phyloP scores from a whole-genome alignment of 1,284 basidiomycete genomes.

The Sporisorium exsertum region DNA sequence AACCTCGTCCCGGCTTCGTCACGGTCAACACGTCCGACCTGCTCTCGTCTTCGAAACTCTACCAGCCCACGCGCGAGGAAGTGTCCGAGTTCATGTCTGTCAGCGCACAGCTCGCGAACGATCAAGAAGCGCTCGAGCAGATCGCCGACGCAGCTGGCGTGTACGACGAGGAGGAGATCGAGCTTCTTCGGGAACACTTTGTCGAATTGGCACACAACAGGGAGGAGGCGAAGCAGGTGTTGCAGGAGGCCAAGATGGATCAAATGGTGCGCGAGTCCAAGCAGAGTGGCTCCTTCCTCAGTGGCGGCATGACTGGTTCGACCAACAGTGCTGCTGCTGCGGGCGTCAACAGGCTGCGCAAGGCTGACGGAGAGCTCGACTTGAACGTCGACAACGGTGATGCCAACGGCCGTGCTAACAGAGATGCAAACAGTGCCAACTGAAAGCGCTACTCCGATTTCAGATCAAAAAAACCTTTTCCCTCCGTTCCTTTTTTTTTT shows the following conservation, averaged over 20 bases:
- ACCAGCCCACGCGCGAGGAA: slow-evolving; percentile 8
- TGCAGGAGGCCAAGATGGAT: slow-evolving; percentile 9
- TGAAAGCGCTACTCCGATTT: too few relatives aligned
- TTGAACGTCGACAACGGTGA: too few relatives aligned
- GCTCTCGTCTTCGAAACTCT: neutral
- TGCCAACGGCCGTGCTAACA: too few relatives aligned
- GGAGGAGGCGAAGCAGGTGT: neutral
- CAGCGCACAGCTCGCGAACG: neutral
- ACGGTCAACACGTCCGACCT: neutral
- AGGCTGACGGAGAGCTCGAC: neutral
- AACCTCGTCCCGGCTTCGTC: neutral
- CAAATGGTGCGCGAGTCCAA: slow-evolving; percentile 25
- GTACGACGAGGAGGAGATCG: neutral
- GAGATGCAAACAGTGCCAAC: too few relatives aligned
- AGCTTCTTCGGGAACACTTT: neutral
- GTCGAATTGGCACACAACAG: neutral
- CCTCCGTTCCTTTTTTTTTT: too few relatives aligned
- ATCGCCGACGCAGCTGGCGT: slow-evolving; percentile 10
- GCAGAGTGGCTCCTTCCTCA: neutral
- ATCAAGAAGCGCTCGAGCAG: neutral
- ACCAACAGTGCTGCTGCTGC: neutral
- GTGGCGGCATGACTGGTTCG: neutral
- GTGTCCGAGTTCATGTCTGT: slow-evolving; percentile 10
- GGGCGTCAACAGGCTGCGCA: neutral
- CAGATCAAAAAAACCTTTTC: too few relatives aligned